These are phyloP conservation scores for Quillaja saponaria DNA, from an alignment of 306 rosid species.

Conservation along the genomic window DNA sequence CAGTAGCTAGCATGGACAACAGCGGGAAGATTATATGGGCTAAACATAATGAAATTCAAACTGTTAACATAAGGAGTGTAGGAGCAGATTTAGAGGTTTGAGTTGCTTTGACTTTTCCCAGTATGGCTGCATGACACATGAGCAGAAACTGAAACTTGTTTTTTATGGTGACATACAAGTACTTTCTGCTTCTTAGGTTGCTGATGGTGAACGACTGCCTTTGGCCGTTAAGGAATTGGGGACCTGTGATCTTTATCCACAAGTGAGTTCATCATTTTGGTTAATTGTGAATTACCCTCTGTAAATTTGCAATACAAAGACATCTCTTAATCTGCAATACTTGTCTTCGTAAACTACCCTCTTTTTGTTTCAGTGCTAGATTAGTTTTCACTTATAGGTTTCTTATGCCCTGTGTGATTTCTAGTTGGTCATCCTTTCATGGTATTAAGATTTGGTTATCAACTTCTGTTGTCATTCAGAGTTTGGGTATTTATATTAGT, in stretches of 20 bases:
- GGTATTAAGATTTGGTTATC: slow-evolving; percentile 15
- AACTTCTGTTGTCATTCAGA: slow-evolving; percentile 12
- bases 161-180: slow-evolving; percentile 15
- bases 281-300: slow-evolving; percentile 13
- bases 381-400: background rate
- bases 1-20: slow-evolving; percentile 98
- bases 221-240: slow-evolving; percentile 98
- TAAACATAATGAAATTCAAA: slow-evolving; percentile 96
- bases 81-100: slow-evolving; percentile 93
- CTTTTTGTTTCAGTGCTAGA: slow-evolving; percentile 7
- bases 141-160: slow-evolving; percentile 18
- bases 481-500: background rate
- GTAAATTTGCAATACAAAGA: background rate
- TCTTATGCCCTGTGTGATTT: background rate
- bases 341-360: too few species aligned
- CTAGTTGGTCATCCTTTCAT: slow-evolving; percentile 13
- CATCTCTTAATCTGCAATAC: too few species aligned
- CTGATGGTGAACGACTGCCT: slow-evolving; percentile 96
- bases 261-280: slow-evolving; percentile 52
- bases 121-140: slow-evolving; percentile 4
- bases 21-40: slow-evolving; percentile 98
- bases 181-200: slow-evolving; percentile 57
- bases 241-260: slow-evolving; percentile 98
- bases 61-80: slow-evolving; percentile 90
- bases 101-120: slow-evolving; percentile 6